A percentile compares a stretch with the other conserved stretches of the same genome.
phyloP scores from a whole-genome alignment of 2,329 filamentous ascomycete species.

The Colletotrichum sp. region DNA sequence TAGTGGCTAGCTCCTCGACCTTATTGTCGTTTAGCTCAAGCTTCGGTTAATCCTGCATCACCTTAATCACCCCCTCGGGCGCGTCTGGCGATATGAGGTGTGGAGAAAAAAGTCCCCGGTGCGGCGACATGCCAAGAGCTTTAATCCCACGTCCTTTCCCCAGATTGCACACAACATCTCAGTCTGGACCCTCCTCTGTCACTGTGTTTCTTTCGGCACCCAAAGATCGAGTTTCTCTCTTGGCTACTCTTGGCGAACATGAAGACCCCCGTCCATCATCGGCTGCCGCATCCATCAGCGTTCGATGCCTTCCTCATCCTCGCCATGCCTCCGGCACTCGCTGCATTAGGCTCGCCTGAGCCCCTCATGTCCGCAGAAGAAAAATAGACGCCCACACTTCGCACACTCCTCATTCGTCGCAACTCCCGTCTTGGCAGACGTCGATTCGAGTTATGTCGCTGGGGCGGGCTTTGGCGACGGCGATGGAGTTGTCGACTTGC shows the following conservation, averaged over 20 bases:
- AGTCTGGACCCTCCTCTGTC: background rate
- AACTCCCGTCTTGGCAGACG: background rate
- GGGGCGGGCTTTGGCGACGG: background rate
- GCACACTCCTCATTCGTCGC: conserved; percentile 4
- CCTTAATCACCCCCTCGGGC: background rate
- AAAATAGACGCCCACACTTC: background rate
- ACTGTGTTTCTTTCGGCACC: background rate
- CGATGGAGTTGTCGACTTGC: background rate
- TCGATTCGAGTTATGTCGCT: background rate
- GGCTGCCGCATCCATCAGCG: background rate
- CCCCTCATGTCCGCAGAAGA: background rate
- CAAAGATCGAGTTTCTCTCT: background rate
- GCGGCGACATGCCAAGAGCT: conserved; percentile 8
- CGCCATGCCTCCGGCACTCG: background rate
- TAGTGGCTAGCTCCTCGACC: background rate
- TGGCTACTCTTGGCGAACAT: background rate
- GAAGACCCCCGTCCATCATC: background rate
- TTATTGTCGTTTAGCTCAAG: background rate
- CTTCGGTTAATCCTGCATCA: background rate
- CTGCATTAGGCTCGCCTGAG: background rate
- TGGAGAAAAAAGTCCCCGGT: background rate
- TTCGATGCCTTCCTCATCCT: background rate
- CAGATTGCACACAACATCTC: background rate
- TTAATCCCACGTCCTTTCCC: conserved; percentile 8
- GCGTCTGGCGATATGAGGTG: background rate